Conservation (phyloP, 192 early-diverging fungal genomes). For the Podila clonocystis region DNA sequence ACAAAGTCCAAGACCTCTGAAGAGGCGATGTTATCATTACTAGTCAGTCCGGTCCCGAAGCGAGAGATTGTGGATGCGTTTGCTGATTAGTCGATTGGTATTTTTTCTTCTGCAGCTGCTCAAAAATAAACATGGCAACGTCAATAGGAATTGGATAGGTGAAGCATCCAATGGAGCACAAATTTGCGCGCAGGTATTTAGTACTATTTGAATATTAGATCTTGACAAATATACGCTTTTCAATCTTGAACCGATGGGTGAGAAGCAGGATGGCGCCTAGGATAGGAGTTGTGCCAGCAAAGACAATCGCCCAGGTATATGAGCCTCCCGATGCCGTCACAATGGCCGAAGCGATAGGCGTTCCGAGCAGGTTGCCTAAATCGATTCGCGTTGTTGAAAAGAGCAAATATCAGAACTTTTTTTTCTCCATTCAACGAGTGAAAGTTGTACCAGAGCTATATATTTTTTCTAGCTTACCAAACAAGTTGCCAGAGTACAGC, state of each 20-base stretch:
- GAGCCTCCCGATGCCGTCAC: conserved; percentile 38
- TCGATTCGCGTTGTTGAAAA: no score
- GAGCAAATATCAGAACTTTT: neutral
- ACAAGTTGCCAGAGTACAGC: conserved; percentile 54
- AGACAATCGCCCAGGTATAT: conserved; percentile 24
- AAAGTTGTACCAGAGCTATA: neutral
- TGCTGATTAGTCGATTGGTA: neutral
- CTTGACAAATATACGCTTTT: conserved; percentile 22
- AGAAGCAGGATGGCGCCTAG: conserved; percentile 10
- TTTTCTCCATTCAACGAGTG: neutral
- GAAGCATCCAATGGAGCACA: no score
- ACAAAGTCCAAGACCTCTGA: neutral
- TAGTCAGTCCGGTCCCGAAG: neutral
- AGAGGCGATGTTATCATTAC: neutral
- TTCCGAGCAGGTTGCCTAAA: conserved; percentile 52
- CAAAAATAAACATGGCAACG: no score
- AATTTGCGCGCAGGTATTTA: neutral
- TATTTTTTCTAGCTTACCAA: conserved; percentile 19
- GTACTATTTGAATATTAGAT: neutral
- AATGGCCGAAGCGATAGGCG: conserved; percentile 50
- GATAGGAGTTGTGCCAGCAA: conserved; percentile 22
- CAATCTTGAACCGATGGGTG: conserved; percentile 10
- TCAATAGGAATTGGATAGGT: neutral
- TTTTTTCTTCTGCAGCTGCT: neutral
- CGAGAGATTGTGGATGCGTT: neutral